Base-by-base conservation (phyloP, 768 basidiomycete genomes). In the Phylloporus scabripes region DNA sequence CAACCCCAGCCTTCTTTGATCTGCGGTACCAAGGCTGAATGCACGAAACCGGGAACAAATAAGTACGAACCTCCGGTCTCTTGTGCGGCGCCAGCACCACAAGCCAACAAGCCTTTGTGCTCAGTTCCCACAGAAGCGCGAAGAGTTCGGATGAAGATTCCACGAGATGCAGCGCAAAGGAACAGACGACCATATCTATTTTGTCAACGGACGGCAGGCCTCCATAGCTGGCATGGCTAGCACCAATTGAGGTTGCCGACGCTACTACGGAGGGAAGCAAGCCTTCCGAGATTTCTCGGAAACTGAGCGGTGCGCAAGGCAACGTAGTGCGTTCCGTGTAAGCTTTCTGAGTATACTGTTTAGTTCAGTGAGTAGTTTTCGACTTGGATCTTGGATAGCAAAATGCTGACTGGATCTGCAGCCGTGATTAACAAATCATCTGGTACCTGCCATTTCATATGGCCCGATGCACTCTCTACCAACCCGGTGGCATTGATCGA, bases 51-150 rank as follows among this genome's bases (percentile, higher is more conserved):
- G 29, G 15, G 11, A 33, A 31, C 45, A n/a, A 49, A 31, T 9
- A n/a, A 14, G 15, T 7, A 49, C 60, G 34, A 54, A 84, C 85
- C 66, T 85, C 83, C 17, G 86, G 86, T 55, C 80, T 85, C 66
- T 88, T 89, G 64, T 87, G 85, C 18, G 85, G 85, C 2, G 83
- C 83, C 29, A 86, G 67, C 5, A 88, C 73, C 29, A 85, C 74
- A 8, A 90, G 71, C 83, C 85, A 88, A 28, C 66, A 66, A 3
- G 74, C 72, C 58, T 80, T 81, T 38, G 72, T 76, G 51, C 80
- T 82, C 31, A 88, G 64, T 56, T 83, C 81, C 70, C 76, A 80
- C 11, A 87, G 69, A 7, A 88, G 67, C 7, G 81, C 70, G 59
- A 81, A 89, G 17, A 87, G 68, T 46, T 81, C 78, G 0, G 81